Evolutionary conservation across 2,329 filamentous ascomycete species (phyloP), one percentile per base, ranked within the genome.

Genomic region (Aspergillus brunneoviolaceus): DNA sequence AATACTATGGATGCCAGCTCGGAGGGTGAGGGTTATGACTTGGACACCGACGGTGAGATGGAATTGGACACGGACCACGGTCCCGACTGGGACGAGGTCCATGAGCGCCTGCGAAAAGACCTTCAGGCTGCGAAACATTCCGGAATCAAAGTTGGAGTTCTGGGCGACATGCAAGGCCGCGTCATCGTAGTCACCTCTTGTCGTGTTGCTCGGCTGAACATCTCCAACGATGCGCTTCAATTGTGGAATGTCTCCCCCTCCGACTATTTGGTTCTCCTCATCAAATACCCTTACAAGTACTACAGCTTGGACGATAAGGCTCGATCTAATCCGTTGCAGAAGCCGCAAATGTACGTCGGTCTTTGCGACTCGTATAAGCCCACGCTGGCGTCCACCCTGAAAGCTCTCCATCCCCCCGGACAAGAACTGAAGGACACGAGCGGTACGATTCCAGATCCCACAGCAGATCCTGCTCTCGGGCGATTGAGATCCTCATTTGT

Each of bases 281-380:
- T 95, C 49, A 83, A 84, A 39, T 89, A 89, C 64, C 76, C 81
- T 0, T 73, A 75, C n/a, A 81, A 79, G 0, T 96, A 96, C 73
- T 81, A 80, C 33, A 77, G 79, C 3, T 77, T 89, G 52, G 82
- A 88, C 16, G 71, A 83, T 0, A 72, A 90, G 10, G n/a, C 62
- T 21, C 2, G 10, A 10, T 55, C 14, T 9, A 19, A 35, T 19
- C 2, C 31, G 2, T 5, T 14, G 1, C 11, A 25, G 0, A 29
- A 10, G 21, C 33, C 16, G 14, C 77, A 82, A 3, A 88, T 93
- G 71, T 84, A 87, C 6, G 81, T 95, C 25, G 90, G 90, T 1
- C 85, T 90, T 57, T 89, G 89, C 68, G 77, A 82, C n/a, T 81
- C 76, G 3, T 91, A 93, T 73, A 95, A 93, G 67, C 91, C 92